These are phyloP conservation scores for Hanseniaspora thailandica DNA, from an alignment of 805 yeast species.

Conservation along the genomic window DNA sequence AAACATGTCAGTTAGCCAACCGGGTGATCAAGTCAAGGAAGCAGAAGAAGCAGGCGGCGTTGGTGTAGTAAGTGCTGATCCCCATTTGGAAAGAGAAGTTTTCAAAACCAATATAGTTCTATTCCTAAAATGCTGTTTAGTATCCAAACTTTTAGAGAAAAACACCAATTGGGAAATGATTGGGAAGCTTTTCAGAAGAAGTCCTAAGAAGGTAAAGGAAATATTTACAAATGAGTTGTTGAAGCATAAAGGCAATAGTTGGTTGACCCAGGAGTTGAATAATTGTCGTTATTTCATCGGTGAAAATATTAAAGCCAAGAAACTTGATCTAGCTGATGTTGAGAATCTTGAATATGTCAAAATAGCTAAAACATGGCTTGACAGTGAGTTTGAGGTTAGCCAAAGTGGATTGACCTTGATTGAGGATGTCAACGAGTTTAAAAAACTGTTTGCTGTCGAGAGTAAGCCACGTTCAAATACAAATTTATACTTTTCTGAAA, in stretches of 20 bases:
- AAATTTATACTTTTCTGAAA: constrained; percentile 6
- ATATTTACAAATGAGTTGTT: neutral
- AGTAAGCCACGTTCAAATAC: neutral
- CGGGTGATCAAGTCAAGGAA: neutral
- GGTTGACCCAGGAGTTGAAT: neutral
- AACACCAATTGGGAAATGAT: constrained; percentile 60
- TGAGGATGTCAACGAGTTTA: constrained; percentile 1
- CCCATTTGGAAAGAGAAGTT: constrained; percentile 1
- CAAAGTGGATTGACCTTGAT: neutral
- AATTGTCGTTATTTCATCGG: neutral
- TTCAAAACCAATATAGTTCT: constrained; percentile 35
- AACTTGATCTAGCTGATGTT: neutral
- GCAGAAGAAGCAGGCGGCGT: neutral
- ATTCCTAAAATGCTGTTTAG: constrained; percentile 53
- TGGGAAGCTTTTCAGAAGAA: constrained; percentile 35
- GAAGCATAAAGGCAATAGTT: constrained; percentile 1
- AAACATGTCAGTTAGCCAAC: neutral
- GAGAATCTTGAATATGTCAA: constrained; percentile 3
- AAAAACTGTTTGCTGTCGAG: neutral
- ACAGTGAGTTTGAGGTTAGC: neutral
- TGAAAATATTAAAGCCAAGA: neutral
- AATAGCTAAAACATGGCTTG: constrained; percentile 2
- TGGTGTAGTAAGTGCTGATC: neutral
- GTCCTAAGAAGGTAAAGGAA: constrained; percentile 11
- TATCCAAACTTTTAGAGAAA: constrained; percentile 49